A percentile compares a stretch with the other conserved stretches of the same genome.
These are phyloP conservation scores for Solanum arcanum DNA, from an alignment of 257 asterid species.

Conservation along the genomic window DNA sequence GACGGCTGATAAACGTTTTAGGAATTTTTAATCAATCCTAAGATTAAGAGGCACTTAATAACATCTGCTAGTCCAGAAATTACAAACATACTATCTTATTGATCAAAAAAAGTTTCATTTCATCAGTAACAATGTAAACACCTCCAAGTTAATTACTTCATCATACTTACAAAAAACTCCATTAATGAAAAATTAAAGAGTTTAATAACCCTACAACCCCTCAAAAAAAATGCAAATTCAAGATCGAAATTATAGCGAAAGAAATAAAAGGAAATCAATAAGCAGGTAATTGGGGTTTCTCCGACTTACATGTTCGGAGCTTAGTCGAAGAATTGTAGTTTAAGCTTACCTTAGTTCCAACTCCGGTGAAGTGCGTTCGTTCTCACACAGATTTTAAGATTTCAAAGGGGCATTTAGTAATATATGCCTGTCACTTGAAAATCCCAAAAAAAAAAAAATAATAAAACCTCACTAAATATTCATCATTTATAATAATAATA, in stretches of 20 bases:
- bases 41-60: not conserved
- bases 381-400: not conserved
- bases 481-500: too few relatives aligned
- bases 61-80: not conserved
- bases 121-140: not conserved
- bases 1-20: not conserved
- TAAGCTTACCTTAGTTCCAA: not conserved
- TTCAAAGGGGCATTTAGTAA: too few relatives aligned
- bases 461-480: too few relatives aligned
- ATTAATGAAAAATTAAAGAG: not conserved
- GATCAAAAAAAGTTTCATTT: not conserved
- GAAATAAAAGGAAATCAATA: not conserved
- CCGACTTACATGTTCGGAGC: not conserved
- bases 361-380: not conserved
- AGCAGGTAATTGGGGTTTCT: not conserved
- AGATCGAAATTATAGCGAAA: not conserved
- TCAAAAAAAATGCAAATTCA: not conserved
- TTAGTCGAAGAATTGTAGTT: not conserved
- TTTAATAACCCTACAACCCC: not conserved
- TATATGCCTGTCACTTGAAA: too few relatives aligned
- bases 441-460: too few relatives aligned
- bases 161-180: not conserved
- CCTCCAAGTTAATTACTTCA: not conserved
- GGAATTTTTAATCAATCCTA: not conserved
- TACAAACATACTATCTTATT: not conserved